phyloP scores from a whole-genome alignment of 768 basidiomycete genomes.

The Tricholoma matsutake region DNA sequence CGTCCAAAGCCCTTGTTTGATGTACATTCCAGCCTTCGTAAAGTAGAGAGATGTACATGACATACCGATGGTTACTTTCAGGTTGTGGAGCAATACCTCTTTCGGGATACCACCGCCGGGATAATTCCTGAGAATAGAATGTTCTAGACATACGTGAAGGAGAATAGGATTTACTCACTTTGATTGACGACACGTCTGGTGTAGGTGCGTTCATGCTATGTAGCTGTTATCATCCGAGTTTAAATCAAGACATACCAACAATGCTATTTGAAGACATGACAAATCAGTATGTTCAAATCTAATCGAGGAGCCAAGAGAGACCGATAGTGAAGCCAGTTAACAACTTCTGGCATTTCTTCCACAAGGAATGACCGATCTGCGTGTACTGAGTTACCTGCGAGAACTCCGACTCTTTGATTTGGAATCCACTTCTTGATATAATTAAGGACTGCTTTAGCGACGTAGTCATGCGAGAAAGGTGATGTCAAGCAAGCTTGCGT shows the following conservation, averaged over 20 bases:
- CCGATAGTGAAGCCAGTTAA: constrained; percentile 84
- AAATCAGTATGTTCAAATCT: constrained; percentile 1
- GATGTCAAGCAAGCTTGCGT: constrained; percentile 78
- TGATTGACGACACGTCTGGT: constrained; percentile 80
- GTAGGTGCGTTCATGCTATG: not conserved
- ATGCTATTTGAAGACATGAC: constrained; percentile 40
- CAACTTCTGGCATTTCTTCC: constrained; percentile 77
- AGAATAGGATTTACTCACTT: constrained; percentile 38
- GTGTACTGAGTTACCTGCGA: constrained; percentile 90
- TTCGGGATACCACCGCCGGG: constrained; percentile 67
- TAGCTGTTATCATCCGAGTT: not conserved
- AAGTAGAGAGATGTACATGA: constrained; percentile 6
- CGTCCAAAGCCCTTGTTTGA: constrained; percentile 67
- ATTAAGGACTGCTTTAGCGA: constrained; percentile 55
- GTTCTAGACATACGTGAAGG: not conserved
- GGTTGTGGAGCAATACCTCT: constrained; percentile 28
- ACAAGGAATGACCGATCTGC: constrained; percentile 70
- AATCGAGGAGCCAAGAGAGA: constrained; percentile 19
- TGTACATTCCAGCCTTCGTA: not conserved
- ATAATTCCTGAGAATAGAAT: constrained; percentile 52
- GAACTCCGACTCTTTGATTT: constrained; percentile 50
- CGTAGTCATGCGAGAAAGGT: constrained; percentile 56
- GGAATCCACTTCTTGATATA: constrained; percentile 91
- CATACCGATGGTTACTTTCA: constrained; percentile 58
- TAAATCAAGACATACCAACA: constrained; percentile 50